These are phyloP conservation scores for Halocafeteria seosinensis DNA, from an alignment of 108 stramenopile species.

Conservation along the genomic window DNA sequence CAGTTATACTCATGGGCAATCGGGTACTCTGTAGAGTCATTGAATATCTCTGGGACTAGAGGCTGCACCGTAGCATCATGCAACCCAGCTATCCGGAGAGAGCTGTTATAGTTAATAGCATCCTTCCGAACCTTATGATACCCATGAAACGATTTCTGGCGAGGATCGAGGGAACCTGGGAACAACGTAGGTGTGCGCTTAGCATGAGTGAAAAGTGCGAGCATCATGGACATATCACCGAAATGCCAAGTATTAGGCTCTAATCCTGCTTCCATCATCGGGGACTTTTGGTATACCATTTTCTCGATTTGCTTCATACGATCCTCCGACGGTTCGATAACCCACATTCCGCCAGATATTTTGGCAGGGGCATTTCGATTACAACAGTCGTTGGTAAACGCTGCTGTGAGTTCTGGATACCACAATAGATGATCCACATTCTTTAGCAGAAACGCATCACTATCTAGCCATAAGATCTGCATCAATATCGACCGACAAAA, in stretches of 20 bases:
- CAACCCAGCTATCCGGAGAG: too few species aligned
- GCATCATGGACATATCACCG: not conserved
- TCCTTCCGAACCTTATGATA: too few species aligned
- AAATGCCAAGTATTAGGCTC: not conserved
- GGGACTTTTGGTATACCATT: not conserved
- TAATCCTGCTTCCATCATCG: not conserved
- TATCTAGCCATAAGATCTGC: not conserved
- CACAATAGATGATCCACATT: not conserved
- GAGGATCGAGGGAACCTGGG: not conserved
- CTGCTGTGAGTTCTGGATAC: not conserved
- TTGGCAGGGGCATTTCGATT: not conserved
- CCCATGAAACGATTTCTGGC: too few species aligned
- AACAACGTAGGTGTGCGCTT: too few species aligned
- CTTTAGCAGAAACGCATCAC: not conserved
- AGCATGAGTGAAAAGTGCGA: not conserved
- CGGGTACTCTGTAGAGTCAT: not conserved
- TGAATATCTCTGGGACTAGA: too few species aligned
- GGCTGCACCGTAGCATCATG: not conserved
- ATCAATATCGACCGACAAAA: too few species aligned
- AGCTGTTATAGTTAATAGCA: too few species aligned
- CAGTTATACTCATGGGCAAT: not conserved
- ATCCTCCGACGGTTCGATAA: not conserved
- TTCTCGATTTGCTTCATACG: not conserved
- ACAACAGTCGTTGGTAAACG: not conserved
- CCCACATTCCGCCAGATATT: not conserved